Conservation (phyloP, 2,329 filamentous ascomycete genomes). For the Remersonia thermophila region DNA sequence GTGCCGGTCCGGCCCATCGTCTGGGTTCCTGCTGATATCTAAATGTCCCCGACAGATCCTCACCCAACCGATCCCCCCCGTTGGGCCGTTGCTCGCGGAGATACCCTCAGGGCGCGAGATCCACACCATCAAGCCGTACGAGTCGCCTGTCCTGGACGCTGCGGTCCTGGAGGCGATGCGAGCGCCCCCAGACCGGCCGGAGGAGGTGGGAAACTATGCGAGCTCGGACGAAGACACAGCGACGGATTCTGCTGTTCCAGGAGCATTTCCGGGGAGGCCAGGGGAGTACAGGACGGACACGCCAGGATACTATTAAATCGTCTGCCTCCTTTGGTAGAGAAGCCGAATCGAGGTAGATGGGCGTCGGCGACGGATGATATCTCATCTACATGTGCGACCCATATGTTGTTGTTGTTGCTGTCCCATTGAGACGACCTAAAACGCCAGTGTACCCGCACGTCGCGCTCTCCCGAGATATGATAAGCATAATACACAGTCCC, state of each 20-base stretch:
- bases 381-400: not conserved
- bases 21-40: not conserved
- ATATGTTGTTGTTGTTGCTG: no score
- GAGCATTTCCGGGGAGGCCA: constrained; percentile 38
- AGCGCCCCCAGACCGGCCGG: constrained; percentile 35
- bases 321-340: no score
- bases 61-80: constrained; percentile 62
- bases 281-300: constrained; percentile 29
- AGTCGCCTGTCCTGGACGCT: constrained; percentile 51
- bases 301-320: constrained; percentile 25
- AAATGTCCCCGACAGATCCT: constrained; percentile 46
- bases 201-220: constrained; percentile 28
- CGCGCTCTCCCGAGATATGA: constrained; percentile 4
- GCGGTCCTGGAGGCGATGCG: constrained; percentile 52
- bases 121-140: constrained; percentile 57
- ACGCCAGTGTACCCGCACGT: constrained; percentile 4
- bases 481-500: no score
- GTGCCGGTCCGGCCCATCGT: not conserved
- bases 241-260: constrained; percentile 25
- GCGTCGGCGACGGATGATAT: no score
- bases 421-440: constrained; percentile 1
- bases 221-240: constrained; percentile 34
- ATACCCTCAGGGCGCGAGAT: constrained; percentile 87
- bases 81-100: constrained; percentile 57
- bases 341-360: no score